These are phyloP conservation scores for Cubamyces sp. DNA, from an alignment of 768 basidiomycete genomes.

Conservation along the genomic window DNA sequence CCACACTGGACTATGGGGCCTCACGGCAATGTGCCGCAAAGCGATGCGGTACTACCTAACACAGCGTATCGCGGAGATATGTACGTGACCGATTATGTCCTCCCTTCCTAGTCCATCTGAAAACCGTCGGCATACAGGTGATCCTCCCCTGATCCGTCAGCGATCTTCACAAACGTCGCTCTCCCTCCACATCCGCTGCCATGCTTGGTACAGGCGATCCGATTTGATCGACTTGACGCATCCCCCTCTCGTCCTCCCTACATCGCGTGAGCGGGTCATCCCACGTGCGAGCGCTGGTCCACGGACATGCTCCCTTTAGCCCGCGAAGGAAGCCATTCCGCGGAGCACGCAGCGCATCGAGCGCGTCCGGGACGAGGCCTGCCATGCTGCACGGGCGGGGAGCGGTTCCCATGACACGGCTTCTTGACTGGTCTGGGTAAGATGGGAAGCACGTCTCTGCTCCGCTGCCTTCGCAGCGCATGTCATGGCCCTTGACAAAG, in stretches of 20 bases:
- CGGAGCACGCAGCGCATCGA: no score
- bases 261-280: background rate
- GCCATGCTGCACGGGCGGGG: background rate
- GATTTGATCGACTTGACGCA: conserved; percentile 6
- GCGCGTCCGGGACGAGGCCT: background rate
- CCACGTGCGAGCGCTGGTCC: background rate
- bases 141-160: no score
- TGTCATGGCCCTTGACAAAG: background rate
- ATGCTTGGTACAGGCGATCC: background rate
- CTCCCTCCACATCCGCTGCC: background rate
- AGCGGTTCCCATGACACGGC: background rate
- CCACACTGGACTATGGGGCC: no score
- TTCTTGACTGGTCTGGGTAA: background rate
- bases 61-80: no score
- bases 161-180: background rate
- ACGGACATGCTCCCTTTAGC: background rate
- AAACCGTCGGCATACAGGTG: no score
- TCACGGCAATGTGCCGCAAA: no score
- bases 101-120: no score
- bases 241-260: background rate
- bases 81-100: no score
- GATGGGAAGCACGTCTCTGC: background rate
- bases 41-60: no score
- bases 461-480: background rate
- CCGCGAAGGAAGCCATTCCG: background rate